phyloP scores from a whole-genome alignment of 768 basidiomycete species.

The Leccinum arenicola region DNA sequence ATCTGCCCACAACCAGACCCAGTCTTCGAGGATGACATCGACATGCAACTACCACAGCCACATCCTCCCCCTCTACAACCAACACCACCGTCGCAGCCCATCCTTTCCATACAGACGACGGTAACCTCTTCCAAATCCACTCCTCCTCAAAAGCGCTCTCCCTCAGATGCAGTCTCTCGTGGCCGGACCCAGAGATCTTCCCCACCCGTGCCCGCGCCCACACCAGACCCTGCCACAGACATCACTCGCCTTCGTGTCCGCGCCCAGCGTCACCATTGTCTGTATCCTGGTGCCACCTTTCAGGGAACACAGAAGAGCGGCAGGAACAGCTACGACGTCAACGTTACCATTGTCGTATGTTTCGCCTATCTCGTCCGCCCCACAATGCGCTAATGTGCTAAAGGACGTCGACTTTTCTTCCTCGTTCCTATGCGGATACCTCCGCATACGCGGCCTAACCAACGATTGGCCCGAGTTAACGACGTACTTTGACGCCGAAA shows the following conservation, averaged over 20 bases:
- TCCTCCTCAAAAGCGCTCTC: slow-evolving; percentile 18
- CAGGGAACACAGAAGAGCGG: slow-evolving; percentile 93
- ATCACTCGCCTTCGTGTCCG: slow-evolving; percentile 76
- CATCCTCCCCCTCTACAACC: background rate
- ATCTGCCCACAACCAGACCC: slow-evolving; percentile 20
- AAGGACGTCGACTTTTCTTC: slow-evolving; percentile 89
- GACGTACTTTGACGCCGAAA: slow-evolving; percentile 95
- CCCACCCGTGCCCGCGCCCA: slow-evolving; percentile 6
- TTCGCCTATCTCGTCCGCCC: slow-evolving; percentile 2
- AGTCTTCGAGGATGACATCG: slow-evolving; percentile 36
- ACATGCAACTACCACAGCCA: slow-evolving; percentile 25
- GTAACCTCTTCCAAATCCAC: slow-evolving; percentile 11
- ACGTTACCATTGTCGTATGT: slow-evolving; percentile 87
- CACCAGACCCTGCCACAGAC: slow-evolving; percentile 60
- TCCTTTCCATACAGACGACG: slow-evolving; percentile 15
- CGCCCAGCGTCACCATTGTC: slow-evolving; percentile 68
- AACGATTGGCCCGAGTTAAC: slow-evolving; percentile 95
- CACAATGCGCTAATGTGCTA: slow-evolving; percentile 4
- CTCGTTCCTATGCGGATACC: slow-evolving; percentile 87
- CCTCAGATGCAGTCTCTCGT: slow-evolving; percentile 11
- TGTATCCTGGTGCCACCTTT: slow-evolving; percentile 87
- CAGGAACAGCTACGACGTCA: slow-evolving; percentile 91
- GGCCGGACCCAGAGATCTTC: slow-evolving; percentile 9
- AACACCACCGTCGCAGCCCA: slow-evolving; percentile 6
- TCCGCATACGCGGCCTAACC: slow-evolving; percentile 89